phyloP scores from a whole-genome alignment of 768 basidiomycete genomes.

The Boletus reticuloceps region DNA sequence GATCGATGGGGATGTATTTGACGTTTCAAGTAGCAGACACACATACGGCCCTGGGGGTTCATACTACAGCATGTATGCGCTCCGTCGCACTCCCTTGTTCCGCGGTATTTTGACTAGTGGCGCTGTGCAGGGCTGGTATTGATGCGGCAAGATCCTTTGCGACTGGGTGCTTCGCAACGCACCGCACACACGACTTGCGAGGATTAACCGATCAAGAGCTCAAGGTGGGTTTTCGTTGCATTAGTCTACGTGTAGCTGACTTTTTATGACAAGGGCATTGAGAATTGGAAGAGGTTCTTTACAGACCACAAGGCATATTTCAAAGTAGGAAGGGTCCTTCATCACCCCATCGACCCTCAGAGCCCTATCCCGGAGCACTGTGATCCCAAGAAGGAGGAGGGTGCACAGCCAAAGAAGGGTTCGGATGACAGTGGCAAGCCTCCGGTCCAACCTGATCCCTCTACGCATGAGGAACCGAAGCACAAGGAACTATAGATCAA shows the following conservation, averaged over 20 bases:
- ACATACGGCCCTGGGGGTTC: slow-evolving; percentile 88
- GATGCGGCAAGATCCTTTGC: slow-evolving; percentile 93
- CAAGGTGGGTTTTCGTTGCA: slow-evolving; percentile 44
- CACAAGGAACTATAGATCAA: slow-evolving; percentile 33
- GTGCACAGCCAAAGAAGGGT: slow-evolving; percentile 26
- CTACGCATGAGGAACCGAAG: slow-evolving; percentile 7
- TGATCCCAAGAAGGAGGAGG: slow-evolving; percentile 54
- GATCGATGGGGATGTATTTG: slow-evolving; percentile 93
- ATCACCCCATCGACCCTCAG: slow-evolving; percentile 72
- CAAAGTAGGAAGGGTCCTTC: slow-evolving; percentile 74
- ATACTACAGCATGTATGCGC: slow-evolving; percentile 63
- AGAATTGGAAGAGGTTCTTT: slow-evolving; percentile 92
- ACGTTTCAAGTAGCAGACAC: slow-evolving; percentile 74
- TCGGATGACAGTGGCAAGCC: slow-evolving; percentile 30
- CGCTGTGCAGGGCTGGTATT: slow-evolving; percentile 60
- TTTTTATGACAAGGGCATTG: slow-evolving; percentile 51
- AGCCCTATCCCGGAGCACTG: slow-evolving; percentile 77
- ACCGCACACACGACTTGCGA: slow-evolving; percentile 88
- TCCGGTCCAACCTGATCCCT: slow-evolving; percentile 17
- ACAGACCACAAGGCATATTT: slow-evolving; percentile 73
- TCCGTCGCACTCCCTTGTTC: slow-evolving; percentile 1
- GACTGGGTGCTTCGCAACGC: slow-evolving; percentile 90
- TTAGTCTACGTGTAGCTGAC: not conserved
- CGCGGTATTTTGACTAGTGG: slow-evolving; percentile 24
- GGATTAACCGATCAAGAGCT: slow-evolving; percentile 73